These are phyloP conservation scores for Theileria sp. DNA, from an alignment of 169 alveolate genomes.

Conservation along the genomic window DNA sequence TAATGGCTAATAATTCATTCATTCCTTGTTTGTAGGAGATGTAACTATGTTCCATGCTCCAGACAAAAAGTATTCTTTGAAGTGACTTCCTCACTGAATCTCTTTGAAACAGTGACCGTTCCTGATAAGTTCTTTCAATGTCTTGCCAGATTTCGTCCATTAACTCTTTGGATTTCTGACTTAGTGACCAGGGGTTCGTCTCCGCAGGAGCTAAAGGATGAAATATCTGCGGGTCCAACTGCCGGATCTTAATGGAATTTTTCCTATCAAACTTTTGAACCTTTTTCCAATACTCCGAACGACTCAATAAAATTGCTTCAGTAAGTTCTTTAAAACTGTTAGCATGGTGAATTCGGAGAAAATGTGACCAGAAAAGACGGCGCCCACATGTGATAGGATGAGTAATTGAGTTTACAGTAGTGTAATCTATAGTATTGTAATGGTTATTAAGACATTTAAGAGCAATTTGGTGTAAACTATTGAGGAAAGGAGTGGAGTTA, in stretches of 20 bases:
- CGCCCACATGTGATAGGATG: too few relatives aligned
- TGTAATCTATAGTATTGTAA: too few relatives aligned
- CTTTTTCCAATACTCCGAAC: constrained; percentile 36
- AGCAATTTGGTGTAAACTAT: constrained; percentile 35
- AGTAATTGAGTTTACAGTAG: too few relatives aligned
- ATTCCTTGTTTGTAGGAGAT: constrained; percentile 76
- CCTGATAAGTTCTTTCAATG: constrained; percentile 75
- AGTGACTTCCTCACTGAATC: constrained; percentile 67
- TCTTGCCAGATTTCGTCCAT: constrained; percentile 76
- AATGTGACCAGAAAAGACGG: constrained; percentile 57
- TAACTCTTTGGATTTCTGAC: constrained; percentile 62
- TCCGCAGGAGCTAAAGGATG: constrained; percentile 77
- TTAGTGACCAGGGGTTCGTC: constrained; percentile 74
- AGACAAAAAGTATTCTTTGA: constrained; percentile 67
- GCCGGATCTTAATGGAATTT: constrained; percentile 49
- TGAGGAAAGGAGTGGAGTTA: not conserved
- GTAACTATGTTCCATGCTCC: constrained; percentile 72
- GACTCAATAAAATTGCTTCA: not conserved
- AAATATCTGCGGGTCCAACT: constrained; percentile 73
- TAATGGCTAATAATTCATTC: constrained; percentile 74
- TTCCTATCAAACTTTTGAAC: constrained; percentile 7
- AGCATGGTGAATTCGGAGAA: constrained; percentile 28
- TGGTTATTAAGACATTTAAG: not conserved
- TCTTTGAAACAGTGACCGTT: constrained; percentile 66
- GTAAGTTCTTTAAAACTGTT: constrained; percentile 13